phyloP scores from a whole-genome alignment of 345 rosid species.

The Laguncularia racemosa region DNA sequence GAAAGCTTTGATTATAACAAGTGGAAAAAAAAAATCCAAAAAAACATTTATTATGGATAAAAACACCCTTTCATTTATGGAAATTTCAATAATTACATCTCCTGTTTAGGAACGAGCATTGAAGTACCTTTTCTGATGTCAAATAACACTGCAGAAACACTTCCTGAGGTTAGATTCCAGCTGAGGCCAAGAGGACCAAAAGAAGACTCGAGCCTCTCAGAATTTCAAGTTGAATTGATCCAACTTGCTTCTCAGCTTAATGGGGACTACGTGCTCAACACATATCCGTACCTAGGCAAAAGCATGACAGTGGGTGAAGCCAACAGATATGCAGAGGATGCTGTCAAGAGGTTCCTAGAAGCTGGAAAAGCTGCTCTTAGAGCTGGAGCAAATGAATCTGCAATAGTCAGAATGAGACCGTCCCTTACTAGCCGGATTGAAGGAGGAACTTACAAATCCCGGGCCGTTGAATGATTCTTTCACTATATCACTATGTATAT shows the following conservation, averaged over 20 bases:
- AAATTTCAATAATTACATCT: no score
- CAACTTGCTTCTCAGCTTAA: slow-evolving; percentile 96
- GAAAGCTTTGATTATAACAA: no score
- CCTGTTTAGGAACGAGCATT: no score
- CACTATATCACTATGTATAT: no score
- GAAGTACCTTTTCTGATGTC: background rate
- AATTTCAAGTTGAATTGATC: slow-evolving; percentile 89
- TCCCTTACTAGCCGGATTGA: slow-evolving; percentile 58
- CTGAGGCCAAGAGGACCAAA: slow-evolving; percentile 74
- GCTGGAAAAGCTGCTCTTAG: slow-evolving; percentile 78
- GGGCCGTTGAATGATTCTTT: no score
- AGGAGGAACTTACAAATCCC: background rate
- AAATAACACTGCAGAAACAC: slow-evolving; percentile 46
- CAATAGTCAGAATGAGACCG: slow-evolving; percentile 83
- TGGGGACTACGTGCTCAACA: slow-evolving; percentile 72
- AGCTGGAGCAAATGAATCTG: slow-evolving; percentile 96
- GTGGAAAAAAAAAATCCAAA: no score
- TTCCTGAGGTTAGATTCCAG: slow-evolving; percentile 49
- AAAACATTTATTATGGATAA: no score
- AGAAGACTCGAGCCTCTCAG: slow-evolving; percentile 70
- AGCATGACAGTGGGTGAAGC: slow-evolving; percentile 83
- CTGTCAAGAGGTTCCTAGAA: slow-evolving; percentile 88
- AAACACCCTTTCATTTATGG: no score
- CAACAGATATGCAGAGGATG: slow-evolving; percentile 77
- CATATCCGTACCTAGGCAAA: slow-evolving; percentile 83